Percentiles rank a stretch among this genome's conserved stretches.
These are phyloP conservation scores for Kalmusia sp. DNA, from an alignment of 2,329 filamentous ascomycete species.

Conservation along the genomic window DNA sequence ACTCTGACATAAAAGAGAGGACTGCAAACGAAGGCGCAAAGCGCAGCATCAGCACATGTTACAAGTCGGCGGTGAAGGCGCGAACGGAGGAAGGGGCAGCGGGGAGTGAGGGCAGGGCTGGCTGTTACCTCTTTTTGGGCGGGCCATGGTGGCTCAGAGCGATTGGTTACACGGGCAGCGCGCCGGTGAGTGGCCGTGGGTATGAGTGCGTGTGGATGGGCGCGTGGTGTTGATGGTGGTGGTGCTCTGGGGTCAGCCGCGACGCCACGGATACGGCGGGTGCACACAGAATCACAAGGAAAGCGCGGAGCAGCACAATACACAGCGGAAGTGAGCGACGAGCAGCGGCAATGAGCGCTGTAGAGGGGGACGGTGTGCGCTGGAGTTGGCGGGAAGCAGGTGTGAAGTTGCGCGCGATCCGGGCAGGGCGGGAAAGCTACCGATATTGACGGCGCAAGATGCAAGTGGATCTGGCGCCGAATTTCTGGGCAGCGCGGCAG, in stretches of 20 bases:
- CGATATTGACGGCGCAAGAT: background rate
- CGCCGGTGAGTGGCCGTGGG: background rate
- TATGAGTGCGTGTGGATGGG: conserved; percentile 19
- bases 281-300: conserved; percentile 15
- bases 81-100: conserved; percentile 13
- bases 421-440: conserved; percentile 1
- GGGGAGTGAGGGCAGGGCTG: conserved; percentile 12
- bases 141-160: conserved; percentile 37
- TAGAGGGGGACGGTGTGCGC: background rate
- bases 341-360: conserved; percentile 18
- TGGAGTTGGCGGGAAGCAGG: background rate
- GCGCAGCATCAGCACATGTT: conserved; percentile 37
- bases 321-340: conserved; percentile 29
- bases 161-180: conserved; percentile 13
- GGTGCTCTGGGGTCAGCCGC: conserved; percentile 26
- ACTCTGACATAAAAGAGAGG: conserved; percentile 86
- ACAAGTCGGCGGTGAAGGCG: background rate
- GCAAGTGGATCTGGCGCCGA: conserved; percentile 7
- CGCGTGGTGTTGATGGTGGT: conserved; percentile 19
- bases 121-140: conserved; percentile 46
- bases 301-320: background rate
- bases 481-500: conserved; percentile 16
- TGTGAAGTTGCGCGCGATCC: background rate
- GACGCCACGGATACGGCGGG: conserved; percentile 39
- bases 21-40: conserved; percentile 65